A percentile compares a stretch with the other conserved stretches of the same genome.
These are phyloP conservation scores for Coemansia umbellata DNA, from an alignment of 192 early-diverging fungal species.

Conservation along the genomic window DNA sequence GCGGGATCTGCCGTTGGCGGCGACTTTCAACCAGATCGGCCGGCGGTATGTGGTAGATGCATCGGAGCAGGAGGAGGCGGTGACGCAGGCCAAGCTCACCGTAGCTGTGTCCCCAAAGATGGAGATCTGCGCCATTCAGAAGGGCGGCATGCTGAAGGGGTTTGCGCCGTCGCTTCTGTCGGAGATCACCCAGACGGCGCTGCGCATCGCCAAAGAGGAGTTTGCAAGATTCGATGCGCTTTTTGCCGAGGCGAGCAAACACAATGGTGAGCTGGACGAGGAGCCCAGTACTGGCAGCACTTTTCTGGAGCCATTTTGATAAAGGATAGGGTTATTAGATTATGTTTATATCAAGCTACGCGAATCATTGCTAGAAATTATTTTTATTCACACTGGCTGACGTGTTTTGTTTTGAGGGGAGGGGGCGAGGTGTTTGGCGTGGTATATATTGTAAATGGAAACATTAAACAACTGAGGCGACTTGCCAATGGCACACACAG, in stretches of 20 bases:
- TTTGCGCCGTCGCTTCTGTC: constrained; percentile 41
- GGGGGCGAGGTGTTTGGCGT: too few species aligned
- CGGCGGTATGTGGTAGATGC: constrained; percentile 82
- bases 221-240: constrained; percentile 13
- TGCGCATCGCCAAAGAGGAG: constrained; percentile 31
- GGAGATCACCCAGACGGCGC: constrained; percentile 38
- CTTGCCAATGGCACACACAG: too few species aligned
- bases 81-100: constrained; percentile 72
- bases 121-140: constrained; percentile 84
- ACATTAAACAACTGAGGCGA: too few species aligned
- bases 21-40: constrained; percentile 88
- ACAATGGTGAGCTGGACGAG: constrained; percentile 4
- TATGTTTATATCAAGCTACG: too few species aligned
- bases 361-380: too few species aligned
- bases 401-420: too few species aligned
- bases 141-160: constrained; percentile 53
- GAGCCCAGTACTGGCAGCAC: constrained; percentile 48
- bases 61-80: constrained; percentile 83
- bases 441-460: too few species aligned
- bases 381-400: too few species aligned
- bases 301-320: constrained; percentile 37
- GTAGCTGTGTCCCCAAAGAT: constrained; percentile 79
- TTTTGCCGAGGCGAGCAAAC: constrained; percentile 18
- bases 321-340: too few species aligned
- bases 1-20: constrained; percentile 74